These are phyloP conservation scores for Vitis amurensis DNA, from an alignment of 164 flowering plant species.

Conservation along the genomic window DNA sequence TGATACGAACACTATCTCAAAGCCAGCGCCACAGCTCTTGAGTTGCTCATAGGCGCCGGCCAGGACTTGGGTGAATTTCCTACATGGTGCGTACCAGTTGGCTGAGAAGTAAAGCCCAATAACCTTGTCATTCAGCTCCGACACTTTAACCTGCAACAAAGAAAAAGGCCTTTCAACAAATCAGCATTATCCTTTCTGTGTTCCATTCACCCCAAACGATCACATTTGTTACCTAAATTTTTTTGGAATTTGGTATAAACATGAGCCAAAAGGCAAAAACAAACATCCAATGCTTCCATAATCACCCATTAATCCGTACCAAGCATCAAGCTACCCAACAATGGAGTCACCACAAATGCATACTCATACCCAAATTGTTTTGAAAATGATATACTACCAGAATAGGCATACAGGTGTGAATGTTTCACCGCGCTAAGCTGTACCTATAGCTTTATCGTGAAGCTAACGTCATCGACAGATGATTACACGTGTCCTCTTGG, in stretches of 20 bases:
- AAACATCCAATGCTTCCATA: too few relatives aligned
- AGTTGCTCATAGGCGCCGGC: conserved; percentile 40
- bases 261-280: too few relatives aligned
- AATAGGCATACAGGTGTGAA: not conserved
- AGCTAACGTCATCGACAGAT: not conserved
- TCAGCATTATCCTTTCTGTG: too few relatives aligned
- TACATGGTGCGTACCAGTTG: conserved; percentile 63
- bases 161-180: not conserved
- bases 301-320: too few relatives aligned
- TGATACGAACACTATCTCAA: conserved; percentile 65
- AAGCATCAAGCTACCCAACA: too few relatives aligned
- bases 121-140: conserved; percentile 52
- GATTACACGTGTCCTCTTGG: conserved; percentile 8
- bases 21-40: conserved; percentile 21
- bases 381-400: conserved; percentile 17
- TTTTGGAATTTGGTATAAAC: too few relatives aligned
- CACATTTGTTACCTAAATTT: too few relatives aligned
- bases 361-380: not conserved
- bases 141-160: conserved; percentile 45
- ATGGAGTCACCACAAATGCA: not conserved
- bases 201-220: too few relatives aligned
- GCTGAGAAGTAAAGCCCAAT: conserved; percentile 72
- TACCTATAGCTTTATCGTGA: not conserved
- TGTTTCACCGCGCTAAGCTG: conserved; percentile 4
- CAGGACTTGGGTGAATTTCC: conserved; percentile 38